Evolutionary conservation across 129 eudicot genomes (phyloP).

Genomic region (Chrysanthemum seticuspe): DNA sequence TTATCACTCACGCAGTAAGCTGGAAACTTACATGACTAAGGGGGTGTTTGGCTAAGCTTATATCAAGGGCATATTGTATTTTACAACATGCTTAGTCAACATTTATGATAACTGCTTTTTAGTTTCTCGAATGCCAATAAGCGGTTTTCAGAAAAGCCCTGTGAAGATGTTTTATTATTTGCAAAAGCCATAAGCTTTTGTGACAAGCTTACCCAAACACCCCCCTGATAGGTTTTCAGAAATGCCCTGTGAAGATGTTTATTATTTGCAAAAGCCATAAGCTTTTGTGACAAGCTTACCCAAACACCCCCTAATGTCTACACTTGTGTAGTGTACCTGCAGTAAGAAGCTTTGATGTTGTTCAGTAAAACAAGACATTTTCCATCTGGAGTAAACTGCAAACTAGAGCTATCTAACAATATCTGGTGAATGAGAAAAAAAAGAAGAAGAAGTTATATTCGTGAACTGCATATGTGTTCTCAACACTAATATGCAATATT

Average conservation of each 20-base stretch:
- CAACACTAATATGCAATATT: slow-evolving; percentile 1
- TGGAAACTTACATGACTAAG: slow-evolving; percentile 8
- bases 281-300: no score
- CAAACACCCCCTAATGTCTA: not conserved
- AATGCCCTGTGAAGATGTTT: no score
- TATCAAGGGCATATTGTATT: no score
- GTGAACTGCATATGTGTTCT: not conserved
- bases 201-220: not conserved
- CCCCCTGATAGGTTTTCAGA: not conserved
- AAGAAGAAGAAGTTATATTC: not conserved
- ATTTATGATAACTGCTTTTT: no score
- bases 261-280: no score
- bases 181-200: no score
- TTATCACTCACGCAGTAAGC: slow-evolving; percentile 16
- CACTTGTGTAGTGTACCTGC: slow-evolving; percentile 53
- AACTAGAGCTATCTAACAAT: slow-evolving; percentile 47
- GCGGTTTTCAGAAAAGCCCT: no score
- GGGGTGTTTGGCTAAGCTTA: no score
- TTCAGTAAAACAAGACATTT: slow-evolving; percentile 56
- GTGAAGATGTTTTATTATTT: no score
- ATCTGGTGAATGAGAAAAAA: slow-evolving; percentile 43
- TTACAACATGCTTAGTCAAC: no score
- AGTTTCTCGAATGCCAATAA: no score
- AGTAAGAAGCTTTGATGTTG: slow-evolving; percentile 61
- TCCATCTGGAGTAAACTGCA: slow-evolving; percentile 86